Percentiles rank a stretch among this genome's conserved stretches.
Conservation (phyloP, 768 basidiomycete species). For the Trichaptum fuscoviolaceum region DNA sequence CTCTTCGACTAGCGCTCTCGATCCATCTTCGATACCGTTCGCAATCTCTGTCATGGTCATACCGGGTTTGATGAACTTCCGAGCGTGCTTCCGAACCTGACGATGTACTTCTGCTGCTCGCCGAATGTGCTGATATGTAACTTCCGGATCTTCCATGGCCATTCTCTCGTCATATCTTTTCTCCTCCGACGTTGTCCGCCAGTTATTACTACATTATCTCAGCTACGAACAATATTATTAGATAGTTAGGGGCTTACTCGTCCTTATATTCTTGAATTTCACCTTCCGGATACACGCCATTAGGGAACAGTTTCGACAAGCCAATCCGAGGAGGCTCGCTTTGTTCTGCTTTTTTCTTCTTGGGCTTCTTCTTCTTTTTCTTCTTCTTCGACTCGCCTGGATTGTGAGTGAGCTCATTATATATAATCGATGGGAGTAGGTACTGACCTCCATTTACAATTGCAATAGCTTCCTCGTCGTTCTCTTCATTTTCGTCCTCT, state of each 20-base stretch:
- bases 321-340: conserved; percentile 90
- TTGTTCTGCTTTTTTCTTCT: conserved; percentile 68
- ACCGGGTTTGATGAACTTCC: conserved; percentile 82
- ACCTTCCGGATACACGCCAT: conserved; percentile 86
- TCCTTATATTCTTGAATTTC: conserved; percentile 88
- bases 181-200: conserved; percentile 88
- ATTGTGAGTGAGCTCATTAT: neutral
- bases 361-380: conserved; percentile 90
- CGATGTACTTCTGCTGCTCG: conserved; percentile 95
- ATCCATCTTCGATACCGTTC: conserved; percentile 88
- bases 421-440: neutral
- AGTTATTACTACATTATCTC: conserved; percentile 60
- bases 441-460: conserved; percentile 13
- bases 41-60: conserved; percentile 94
- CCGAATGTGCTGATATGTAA: conserved; percentile 86
- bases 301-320: conserved; percentile 81
- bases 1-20: conserved; percentile 88
- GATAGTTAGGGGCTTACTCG: conserved; percentile 54
- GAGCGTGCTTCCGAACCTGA: conserved; percentile 79
- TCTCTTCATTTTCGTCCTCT: conserved; percentile 23
- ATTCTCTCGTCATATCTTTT: conserved; percentile 77
- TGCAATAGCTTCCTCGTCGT: conserved; percentile 23
- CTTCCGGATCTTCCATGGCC: conserved; percentile 72
- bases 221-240: neutral
- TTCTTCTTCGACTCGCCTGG: conserved; percentile 64